Evolutionary conservation across 139 green algal species (phyloP), one percentile per base, ranked within the genome.

Genomic region (Pedinophyceae sp.): DNA sequence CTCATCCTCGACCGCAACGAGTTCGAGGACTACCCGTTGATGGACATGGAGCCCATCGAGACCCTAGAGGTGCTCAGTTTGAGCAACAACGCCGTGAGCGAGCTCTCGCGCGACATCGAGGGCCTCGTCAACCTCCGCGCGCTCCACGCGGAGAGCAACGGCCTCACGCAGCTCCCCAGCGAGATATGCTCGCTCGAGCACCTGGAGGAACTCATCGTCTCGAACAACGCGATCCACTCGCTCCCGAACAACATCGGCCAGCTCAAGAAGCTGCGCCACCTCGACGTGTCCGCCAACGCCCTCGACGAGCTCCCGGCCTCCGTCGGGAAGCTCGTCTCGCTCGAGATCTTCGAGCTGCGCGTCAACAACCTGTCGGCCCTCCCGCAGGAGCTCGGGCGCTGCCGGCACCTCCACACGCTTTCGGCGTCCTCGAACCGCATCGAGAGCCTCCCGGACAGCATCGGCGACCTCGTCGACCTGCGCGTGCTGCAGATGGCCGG

Each of bases 161-260:
- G 29, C 49, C 27, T 55, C 6, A 30, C 24, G 23, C 16, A 39
- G 20, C 23, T 55, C 16, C 49, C 49, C 27, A 30, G 34, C 24
- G 27, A 29, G 24, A 27, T 55, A 4, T 27, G 27, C 16, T 23
- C n/a, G 20, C 27, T 55, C 20, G 34, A 23, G 17, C n/a, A 18
- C 6, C 52, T 58, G 19, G 29, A 58, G 29, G 53, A 48, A 20
- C 38, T 59, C 34, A 20, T 28, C n/a, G 10, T 59, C n/a, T 46
- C 53, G 4, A 59, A 59, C 53, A 59, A 59, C 38, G 28, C 19
- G 27, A 27, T 75, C 4, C 27, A 2, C 15, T 2, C 30, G n/a
- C 46, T 75, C 10, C 68, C 68, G 10, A 24, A 48, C n/a, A 47
- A 62, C 16, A n/a, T 75, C n/a, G 61, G 63, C 39, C 48, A 23